Conservation (phyloP, 1,284 basidiomycete species). For the Sphagnurus paluster region DNA sequence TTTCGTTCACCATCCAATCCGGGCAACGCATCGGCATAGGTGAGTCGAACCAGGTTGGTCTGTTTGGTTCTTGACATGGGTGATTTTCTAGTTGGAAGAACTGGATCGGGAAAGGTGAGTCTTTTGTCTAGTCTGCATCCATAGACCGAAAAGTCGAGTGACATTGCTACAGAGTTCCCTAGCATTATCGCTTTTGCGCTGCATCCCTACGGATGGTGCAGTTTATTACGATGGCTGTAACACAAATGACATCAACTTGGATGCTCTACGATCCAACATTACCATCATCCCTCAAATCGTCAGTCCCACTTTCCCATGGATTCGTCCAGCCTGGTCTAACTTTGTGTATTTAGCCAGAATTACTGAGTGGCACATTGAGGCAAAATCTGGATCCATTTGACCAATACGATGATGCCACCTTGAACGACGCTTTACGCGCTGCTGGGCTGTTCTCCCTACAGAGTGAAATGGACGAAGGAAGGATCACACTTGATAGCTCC, state of each 20-base stretch:
- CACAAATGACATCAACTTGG: conserved; percentile 58
- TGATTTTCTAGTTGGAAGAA: conserved; percentile 57
- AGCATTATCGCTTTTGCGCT: conserved; percentile 50
- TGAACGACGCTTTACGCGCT: conserved; percentile 56
- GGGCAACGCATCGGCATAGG: conserved; percentile 67
- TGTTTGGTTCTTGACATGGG: conserved; percentile 1
- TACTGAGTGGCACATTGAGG: conserved; percentile 57
- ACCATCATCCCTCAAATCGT: conserved; percentile 63
- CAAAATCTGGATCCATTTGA: conserved; percentile 72
- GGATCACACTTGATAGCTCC: conserved; percentile 49
- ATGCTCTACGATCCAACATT: conserved; percentile 58
- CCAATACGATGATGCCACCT: conserved; percentile 65
- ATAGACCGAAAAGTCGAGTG: conserved; percentile 43
- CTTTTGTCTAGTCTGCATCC: conserved; percentile 31
- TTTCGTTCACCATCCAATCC: conserved; percentile 55
- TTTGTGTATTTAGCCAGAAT: conserved; percentile 56
- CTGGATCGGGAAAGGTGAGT: conserved; percentile 70
- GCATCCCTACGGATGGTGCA: conserved; percentile 57
- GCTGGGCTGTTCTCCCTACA: conserved; percentile 56
- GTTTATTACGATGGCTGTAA: conserved; percentile 52
- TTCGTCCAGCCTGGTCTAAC: conserved; percentile 28
- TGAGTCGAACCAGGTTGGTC: conserved; percentile 19
- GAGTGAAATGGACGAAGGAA: conserved; percentile 46
- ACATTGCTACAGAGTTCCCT: conserved; percentile 46
- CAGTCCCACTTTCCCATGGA: conserved; percentile 23